Evolutionary conservation across 2,329 filamentous ascomycete genomes (phyloP), one percentile per base, ranked within the genome.

Genomic region (Aureobasidium sp.): DNA sequence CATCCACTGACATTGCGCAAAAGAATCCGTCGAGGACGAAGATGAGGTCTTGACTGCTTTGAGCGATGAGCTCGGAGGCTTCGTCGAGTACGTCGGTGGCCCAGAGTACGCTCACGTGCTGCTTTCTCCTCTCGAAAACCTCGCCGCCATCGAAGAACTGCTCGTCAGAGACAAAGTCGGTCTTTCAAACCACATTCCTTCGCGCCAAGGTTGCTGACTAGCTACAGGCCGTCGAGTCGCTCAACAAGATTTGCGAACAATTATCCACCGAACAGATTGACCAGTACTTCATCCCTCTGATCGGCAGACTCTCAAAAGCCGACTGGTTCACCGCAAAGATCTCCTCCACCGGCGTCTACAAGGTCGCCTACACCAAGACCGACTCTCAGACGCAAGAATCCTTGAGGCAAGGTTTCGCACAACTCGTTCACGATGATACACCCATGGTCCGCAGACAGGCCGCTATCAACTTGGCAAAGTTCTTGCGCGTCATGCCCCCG

Each of bases 321-420:
- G 93, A 98, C 74, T 98, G 93, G 93, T 98, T 98, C 73, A 98
- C 93, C 55, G 97, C 93, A 60, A 98, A 97, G 76, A 93, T 98
- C 60, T 98, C 93, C 27, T 93, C 91, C 58, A 95, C 91, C 60
- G 93, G 93, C 58, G 85, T 98, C 58, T 98, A 91, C 76, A 93
- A 88, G 68, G 82, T 84, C 44, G 91, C 93, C 60, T 98, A 98
- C 77, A 86, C 84, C 65, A 95, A 94, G 77, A 89, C 93, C 56
- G 86, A 89, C 53, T 80, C 85, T 48, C 79, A 84, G n/a, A 83
- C 90, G 61, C 93, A 98, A 74, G 89, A 95, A 74, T 85, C 85
- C 63, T 84, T 98, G 56, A 83, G 93, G 66, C 85, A 91, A 71
- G 89, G 96, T 66, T 98, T 97, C 64, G 85, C 87, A 56, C 83